Conservation (phyloP, 2,329 filamentous ascomycete species). For the Cladosporium austrohemisphaericum region DNA sequence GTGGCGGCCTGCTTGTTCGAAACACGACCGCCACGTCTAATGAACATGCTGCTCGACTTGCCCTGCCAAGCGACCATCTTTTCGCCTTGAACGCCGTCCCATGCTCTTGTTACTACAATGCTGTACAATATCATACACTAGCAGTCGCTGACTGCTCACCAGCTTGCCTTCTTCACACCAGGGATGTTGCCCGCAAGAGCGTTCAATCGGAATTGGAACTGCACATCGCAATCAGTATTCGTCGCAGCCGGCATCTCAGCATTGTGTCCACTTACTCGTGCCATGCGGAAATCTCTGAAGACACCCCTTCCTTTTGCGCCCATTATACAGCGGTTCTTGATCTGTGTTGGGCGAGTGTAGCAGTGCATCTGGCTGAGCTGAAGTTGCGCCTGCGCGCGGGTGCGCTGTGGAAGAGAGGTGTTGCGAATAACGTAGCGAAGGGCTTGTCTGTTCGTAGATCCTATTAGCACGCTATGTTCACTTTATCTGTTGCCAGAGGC, state of each 20-base stretch:
- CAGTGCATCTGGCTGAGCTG: constrained; percentile 92
- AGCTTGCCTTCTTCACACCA: constrained; percentile 93
- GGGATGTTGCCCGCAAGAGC: constrained; percentile 81
- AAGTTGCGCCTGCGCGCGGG: constrained; percentile 86
- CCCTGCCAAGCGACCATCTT: not conserved
- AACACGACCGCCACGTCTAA: not conserved
- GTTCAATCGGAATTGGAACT: constrained; percentile 93
- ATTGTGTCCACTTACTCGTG: constrained; percentile 63
- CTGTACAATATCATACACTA: constrained; percentile 15
- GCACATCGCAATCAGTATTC: constrained; percentile 17
- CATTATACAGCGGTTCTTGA: constrained; percentile 87
- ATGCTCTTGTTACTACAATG: constrained; percentile 9
- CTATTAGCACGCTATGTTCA: no score
- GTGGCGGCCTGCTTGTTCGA: no score
- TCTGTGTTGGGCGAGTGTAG: constrained; percentile 90
- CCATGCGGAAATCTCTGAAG: constrained; percentile 88
- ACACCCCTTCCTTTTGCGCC: constrained; percentile 88
- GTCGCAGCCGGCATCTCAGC: constrained; percentile 21
- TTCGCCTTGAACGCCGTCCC: constrained; percentile 1
- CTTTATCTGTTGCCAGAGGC: not conserved
- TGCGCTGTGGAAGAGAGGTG: constrained; percentile 74
- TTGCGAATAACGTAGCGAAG: constrained; percentile 84
- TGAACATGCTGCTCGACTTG: no score
- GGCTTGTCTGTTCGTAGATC: constrained; percentile 82
- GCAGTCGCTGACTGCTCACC: constrained; percentile 51